Evolutionary conservation across 768 basidiomycete genomes (phyloP).

Genomic region (Galerina marginata): DNA sequence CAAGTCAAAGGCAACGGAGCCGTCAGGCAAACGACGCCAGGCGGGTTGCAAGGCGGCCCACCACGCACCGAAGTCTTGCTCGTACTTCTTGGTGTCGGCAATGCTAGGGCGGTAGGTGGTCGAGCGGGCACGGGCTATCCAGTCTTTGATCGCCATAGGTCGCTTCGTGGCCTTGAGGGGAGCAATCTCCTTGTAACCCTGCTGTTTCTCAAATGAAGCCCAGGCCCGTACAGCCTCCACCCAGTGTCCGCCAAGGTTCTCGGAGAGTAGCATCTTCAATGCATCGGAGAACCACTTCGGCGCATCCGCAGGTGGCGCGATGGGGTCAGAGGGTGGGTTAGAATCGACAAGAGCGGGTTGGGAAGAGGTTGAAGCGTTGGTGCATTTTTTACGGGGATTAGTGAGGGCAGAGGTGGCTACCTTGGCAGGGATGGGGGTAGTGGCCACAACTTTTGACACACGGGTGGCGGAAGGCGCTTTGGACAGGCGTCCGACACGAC

Average conservation of each 20-base stretch:
- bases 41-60: neutral
- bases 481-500: too few species aligned
- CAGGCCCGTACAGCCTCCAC: neutral
- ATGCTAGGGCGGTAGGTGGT: neutral
- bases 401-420: too few species aligned
- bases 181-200: too few species aligned
- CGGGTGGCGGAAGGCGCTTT: too few species aligned
- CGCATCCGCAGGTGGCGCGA: neutral
- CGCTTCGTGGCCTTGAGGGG: too few species aligned
- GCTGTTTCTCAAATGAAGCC: neutral
- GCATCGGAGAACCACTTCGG: neutral
- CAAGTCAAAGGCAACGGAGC: neutral
- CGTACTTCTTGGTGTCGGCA: neutral
- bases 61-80: neutral
- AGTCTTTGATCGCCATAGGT: neutral
- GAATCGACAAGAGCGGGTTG: neutral
- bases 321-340: neutral
- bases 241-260: neutral
- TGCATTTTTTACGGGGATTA: too few species aligned
- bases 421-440: too few species aligned
- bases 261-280: neutral
- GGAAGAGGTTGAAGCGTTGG: too few species aligned
- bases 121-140: neutral
- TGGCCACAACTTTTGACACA: too few species aligned
- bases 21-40: neutral